A percentile compares a stretch with the other conserved stretches of the same genome.
Conservation (phyloP, 345 rosid species). For the Melaleuca alternifolia region DNA sequence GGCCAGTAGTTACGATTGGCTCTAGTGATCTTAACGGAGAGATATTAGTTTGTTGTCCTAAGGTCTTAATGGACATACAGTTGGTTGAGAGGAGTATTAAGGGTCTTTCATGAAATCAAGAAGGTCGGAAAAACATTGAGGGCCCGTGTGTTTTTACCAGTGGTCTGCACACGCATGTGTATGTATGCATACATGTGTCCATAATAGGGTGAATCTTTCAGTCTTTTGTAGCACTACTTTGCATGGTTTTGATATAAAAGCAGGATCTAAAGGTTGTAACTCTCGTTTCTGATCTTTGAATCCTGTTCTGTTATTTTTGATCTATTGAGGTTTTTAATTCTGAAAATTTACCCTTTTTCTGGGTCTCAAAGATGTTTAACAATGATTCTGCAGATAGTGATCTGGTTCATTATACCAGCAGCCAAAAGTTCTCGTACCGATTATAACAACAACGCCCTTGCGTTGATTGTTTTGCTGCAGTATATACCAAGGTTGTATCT, state of each 20-base stretch:
- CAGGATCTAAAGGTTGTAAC: not conserved
- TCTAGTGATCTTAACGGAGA: not conserved
- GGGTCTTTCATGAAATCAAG: not conserved
- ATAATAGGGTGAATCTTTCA: not conserved
- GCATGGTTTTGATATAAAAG: not conserved
- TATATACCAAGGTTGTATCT: constrained; percentile 75
- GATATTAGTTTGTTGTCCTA: not conserved
- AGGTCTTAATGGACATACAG: not conserved
- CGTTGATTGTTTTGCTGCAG: constrained; percentile 64
- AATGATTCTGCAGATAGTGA: constrained; percentile 39
- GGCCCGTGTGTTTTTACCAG: not conserved
- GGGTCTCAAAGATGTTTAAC: not conserved
- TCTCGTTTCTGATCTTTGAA: not conserved
- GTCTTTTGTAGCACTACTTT: not conserved
- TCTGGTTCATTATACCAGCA: constrained; percentile 60
- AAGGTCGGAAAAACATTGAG: not conserved
- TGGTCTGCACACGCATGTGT: not conserved
- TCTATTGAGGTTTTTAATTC: not conserved
- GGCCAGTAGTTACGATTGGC: not conserved
- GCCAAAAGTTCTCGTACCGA: constrained; percentile 36
- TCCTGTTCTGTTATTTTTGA: not conserved
- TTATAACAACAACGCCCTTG: constrained; percentile 62
- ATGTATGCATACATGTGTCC: not conserved
- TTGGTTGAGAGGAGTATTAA: not conserved
- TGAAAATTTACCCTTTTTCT: not conserved